Evolutionary conservation across 169 alveolate genomes (phyloP), one percentile per base, ranked within the genome.

Genomic region (Toxoplasma gondii): DNA sequence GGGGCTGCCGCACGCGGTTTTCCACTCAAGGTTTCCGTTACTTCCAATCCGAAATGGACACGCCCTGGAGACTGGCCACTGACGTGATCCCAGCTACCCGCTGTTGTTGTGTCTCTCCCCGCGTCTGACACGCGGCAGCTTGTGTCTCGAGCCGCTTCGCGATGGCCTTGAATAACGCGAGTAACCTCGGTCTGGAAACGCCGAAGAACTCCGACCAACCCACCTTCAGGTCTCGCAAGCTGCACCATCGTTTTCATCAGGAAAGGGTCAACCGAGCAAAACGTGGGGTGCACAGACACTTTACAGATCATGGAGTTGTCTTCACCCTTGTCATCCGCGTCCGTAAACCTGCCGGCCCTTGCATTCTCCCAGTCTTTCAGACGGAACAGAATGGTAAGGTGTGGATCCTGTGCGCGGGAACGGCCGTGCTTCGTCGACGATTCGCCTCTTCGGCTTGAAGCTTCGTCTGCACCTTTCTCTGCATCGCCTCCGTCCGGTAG

Each of bases 181-280:
- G 45, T 38, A 41, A 82, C 7, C 90, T 38, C 90, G 9, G 54
- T 38, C 64, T 43, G 4, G 41, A 82, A 43, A 34, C 90, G 90
- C 39, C 27, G 34, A 2, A 82, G 19, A 5, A 82, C 90, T 17
- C 90, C 90, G 9, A 82, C 69, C 38, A 82, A 38, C 36, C 67
- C 90, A 1, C 90, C 53, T 19, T 27, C 67, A 7, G 90, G 90
- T 24, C 67, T 41, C 29, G 64, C 53, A 4, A 82, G 90, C 34
- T 44, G 90, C 90, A 29, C 39, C 38, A 58, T 34, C 24, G 69
- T 39, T 80, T 86, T 92, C 53, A 92, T 82, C 24, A 92, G 92
- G 90, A 92, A 92, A 27, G 95, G 95, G 2, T 91, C 81, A 81
- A 83, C 88, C 16, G 90, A 67, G 78, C 95, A 92, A 74, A 92